Base-by-base conservation (phyloP, 2,329 filamentous ascomycete genomes). In the Xylariaceae sp. region DNA sequence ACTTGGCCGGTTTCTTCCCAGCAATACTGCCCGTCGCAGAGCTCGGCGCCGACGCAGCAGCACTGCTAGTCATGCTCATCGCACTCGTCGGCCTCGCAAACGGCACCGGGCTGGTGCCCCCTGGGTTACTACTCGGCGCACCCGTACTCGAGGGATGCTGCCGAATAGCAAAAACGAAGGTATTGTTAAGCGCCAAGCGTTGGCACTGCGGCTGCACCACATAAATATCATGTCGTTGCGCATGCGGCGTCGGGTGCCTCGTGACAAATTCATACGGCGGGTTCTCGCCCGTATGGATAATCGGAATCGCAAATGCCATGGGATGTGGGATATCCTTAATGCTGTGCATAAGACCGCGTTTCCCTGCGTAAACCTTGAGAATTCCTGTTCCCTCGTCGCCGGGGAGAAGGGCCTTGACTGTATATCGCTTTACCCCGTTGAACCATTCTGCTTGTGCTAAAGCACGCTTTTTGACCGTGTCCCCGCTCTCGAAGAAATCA, bases 141-240 rank as follows among this genome's bases (percentile, higher is more conserved):
- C 56, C 65, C 0, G 66, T 58, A 1, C 70, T 55, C 1, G 90
- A 87, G 0, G 92, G 89, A 67, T 99, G 92, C 66, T 99, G 94
- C 42, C 94, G 89, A 55, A 99, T 88, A 48, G 89, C 89, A 70
- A 99, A 99, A 28, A 99, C 93, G 66, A 97, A 99, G 0, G 94
- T 99, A 68, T 99, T 97, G 75, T 97, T 97, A 50, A 96, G 78
- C 1, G 90, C 92, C 28, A 99, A 77, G 22, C 86, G 84, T 59
- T 87, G 82, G 69, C 94, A 99, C 70, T 99, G 95, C 1, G 95
- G 94, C 67, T 97, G 94, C 42, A 92, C 89, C 57, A 99, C 89
- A 70, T 99, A 99, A 53, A 99, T 86, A 68, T 99, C 94, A 70
- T 99, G 92, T 40, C 93, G 84, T 66, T 96, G 91, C n/a, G 94